Base-by-base conservation (phyloP, 129 eudicot species). In the Artemisia tridentata region DNA sequence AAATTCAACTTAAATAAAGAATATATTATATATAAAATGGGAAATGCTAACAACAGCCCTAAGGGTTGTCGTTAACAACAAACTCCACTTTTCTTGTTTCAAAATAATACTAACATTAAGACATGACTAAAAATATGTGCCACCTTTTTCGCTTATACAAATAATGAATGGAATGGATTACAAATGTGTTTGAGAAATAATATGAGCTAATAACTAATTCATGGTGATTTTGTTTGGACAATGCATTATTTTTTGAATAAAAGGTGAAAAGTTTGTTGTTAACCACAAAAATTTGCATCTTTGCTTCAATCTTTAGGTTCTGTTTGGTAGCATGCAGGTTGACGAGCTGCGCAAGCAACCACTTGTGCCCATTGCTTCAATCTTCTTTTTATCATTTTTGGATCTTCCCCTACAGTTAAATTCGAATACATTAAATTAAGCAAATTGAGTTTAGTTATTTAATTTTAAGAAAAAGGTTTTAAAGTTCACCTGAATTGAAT, bases 301-400 rank as follows among this genome's bases (percentile, higher is more conserved):
- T 21, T 69, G 65, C 38, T 61, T 77, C 69, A 77, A 41, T 77
- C 76, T 43, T 38, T 77, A 4, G 46, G 41, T 17, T 77, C 72
- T 41, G 31, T 51, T 43, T 77, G 76, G 67, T n/a, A 48, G 27
- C 76, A 77, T 70, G 81, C 53, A 16, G 81, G 76, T 77, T 71
- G 75, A 43, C 81, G 81, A 53, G 81, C 76, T 43, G 81, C 81
- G 29, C 81, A 77, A 71, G 81, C 81, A 63, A 77, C 72, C 61
- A 70, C 76, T 49, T 70, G 72, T 5, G 81, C 81, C 81, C 81
- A 77, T 77, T 77, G 76, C 81, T 77, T 77, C 59, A 77, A 71
- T 77, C 49, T 77, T 65, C 50, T 71, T 27, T 77, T 77, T 46
- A 77, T 76, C 76, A 77, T 71, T 38, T 70, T 72, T 7, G 81